These are phyloP conservation scores for Fusarium sp. DNA, from an alignment of 2,329 filamentous ascomycete genomes.

Conservation along the genomic window DNA sequence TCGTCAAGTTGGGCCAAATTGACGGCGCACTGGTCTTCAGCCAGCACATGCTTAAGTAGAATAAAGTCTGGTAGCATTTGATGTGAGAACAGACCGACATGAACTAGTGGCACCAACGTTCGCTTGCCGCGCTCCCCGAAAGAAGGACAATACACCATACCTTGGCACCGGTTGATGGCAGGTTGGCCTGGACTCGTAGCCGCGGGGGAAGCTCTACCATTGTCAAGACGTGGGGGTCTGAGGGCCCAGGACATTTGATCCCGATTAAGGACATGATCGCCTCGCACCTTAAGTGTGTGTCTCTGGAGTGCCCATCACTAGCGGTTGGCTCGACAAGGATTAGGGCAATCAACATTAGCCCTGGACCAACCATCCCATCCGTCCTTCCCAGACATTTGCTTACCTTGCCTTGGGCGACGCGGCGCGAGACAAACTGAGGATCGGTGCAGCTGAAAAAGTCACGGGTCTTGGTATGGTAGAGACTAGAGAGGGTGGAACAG, in stretches of 20 bases:
- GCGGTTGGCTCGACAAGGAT: slow-evolving; percentile 1
- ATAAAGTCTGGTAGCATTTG: not conserved
- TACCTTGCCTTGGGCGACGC: not conserved
- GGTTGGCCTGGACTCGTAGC: slow-evolving; percentile 6
- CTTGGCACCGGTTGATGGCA: not conserved
- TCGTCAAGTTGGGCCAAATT: not conserved
- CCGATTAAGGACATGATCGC: slow-evolving; percentile 20
- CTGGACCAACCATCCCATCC: too few relatives aligned
- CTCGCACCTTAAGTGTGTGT: slow-evolving; percentile 15
- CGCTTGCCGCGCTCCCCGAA: not conserved
- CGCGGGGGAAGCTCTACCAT: slow-evolving; percentile 10
- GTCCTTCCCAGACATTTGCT: not conserved
- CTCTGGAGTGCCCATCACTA: not conserved
- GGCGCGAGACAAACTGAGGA: not conserved
- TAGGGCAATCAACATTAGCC: not conserved
- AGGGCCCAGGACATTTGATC: not conserved
- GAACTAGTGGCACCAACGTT: not conserved
- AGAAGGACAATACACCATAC: not conserved
- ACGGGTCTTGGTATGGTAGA: slow-evolving; percentile 11
- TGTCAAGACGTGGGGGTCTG: slow-evolving; percentile 20
- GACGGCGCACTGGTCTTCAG: not conserved
- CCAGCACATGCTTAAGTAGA: not conserved
- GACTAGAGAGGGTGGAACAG: slow-evolving; percentile 11
- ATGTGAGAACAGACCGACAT: not conserved
- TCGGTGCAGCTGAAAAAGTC: slow-evolving; percentile 22